Base-by-base conservation (phyloP, 768 basidiomycete genomes). In the Amanita phalloides region DNA sequence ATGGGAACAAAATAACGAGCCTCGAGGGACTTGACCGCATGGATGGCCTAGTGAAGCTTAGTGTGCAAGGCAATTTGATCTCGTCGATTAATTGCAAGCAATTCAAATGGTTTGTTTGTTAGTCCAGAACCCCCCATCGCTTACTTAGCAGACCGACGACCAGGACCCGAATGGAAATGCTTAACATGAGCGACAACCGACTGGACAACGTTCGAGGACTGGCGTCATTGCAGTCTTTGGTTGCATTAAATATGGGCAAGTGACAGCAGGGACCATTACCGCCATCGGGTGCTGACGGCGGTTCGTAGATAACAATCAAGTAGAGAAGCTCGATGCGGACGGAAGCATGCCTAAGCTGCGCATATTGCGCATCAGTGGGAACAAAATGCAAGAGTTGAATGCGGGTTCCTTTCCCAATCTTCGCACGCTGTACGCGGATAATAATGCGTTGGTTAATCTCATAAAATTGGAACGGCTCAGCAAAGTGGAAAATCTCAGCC, bases 341-440 rank as follows among this genome's bases (percentile, higher is more conserved):
- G 74, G 72, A 51, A 48, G 69, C 38, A 79, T 93, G 78, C 66
- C 76, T 30, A 78, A 77, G 57, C 67, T 99, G 57, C 82, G 89
- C n/a, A 83, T 90, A 45, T 78, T 98, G 48, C 84, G 90, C 30
- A 70, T 86, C 48, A 92, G 87, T 71, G 78, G 81, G 62, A 99
- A 99, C 68, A 75, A 79, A 36, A 66, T 99, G 57, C 67, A 74
- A 47, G 64, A 69, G 53, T 72, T 99, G 51, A 75, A 90, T 60
- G 75, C 77, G 57, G 74, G 73, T 32, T 66, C 72, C 33, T 78
- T 88, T 62, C 71, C 78, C 2, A 83, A 81, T 64, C 68, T 97
- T 60, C 81, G 92, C 57, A 95, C 90, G 62, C 78, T 99, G 11
- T 97, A 96, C 65, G 81, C 88, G 66, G 96, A 99, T 72, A 83